Evolutionary conservation across 139 green algal species (phyloP), one percentile per base, ranked within the genome.

Genomic region (Auxenochlorella pyrenoidosa): DNA sequence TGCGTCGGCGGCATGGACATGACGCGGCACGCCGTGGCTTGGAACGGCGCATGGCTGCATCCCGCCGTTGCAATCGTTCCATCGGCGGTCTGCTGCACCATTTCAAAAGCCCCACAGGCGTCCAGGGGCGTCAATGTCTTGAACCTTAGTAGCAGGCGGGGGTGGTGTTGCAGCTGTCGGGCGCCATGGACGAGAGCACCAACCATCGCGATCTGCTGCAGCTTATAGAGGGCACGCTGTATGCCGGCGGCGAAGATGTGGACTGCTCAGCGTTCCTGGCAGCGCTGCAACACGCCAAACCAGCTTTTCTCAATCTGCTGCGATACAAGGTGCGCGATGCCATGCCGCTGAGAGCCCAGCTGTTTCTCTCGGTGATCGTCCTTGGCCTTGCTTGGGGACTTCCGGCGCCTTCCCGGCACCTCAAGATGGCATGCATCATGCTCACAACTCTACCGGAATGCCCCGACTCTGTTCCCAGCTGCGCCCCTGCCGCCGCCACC

Each of bases 291-390:
- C 63, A 83, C 26, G 90, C 87, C 68, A 90, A 88, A 75, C 83
- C 89, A 32, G 86, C 70, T 16, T 93, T 96, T 40, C 44, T 95
- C 0, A 93, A 94, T 44, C 82, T 95, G 58, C 84, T 96, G 30
- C 81, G 92, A 16, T 92, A 93, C 79, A 94, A 95, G 91, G 94
- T 92, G 24, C 47, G 82, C 40, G 66, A 84, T 72, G 51, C 13
- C 32, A 36, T 22, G 34, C 19, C 3, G 54, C 36, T 34, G 54
- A 22, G 15, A 36, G 51, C 51, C 36, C 54, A 43, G 75, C 75
- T 65, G 75, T 58, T 51, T 24, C 44, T 30, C 59, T 19, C n/a
- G 19, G 47, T 79, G 40, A 51, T 34, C 24, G 26, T 1, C 28
- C 22, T 22, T 51, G 38, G 22, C 0, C 15, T 47, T 34, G n/a